Percentiles rank a stretch among this genome's conserved stretches.
Evolutionary conservation across 139 green algal genomes (phyloP).

Genomic region (Pseudopediastrum boryanum): DNA sequence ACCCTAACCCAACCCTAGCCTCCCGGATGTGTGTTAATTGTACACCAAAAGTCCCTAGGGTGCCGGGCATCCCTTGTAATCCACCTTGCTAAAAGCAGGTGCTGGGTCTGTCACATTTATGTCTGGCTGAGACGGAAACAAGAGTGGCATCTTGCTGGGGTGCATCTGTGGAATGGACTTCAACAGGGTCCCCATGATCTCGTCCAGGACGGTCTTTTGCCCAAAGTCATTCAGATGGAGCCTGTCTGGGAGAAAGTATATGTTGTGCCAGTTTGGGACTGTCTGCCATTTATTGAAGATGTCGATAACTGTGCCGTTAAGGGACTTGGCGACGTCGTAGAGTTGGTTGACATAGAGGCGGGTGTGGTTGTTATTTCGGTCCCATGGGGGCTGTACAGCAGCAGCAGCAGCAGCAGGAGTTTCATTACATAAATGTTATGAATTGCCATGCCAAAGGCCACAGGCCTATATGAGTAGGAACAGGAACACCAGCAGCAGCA

Average conservation of each 20-base stretch:
- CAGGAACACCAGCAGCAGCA: background rate
- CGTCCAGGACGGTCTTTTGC: too few relatives aligned
- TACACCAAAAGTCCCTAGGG: too few relatives aligned
- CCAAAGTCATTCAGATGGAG: constrained; percentile 31
- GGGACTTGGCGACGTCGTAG: background rate
- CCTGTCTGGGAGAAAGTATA: constrained; percentile 26
- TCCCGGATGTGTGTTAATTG: too few relatives aligned
- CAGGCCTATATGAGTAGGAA: background rate
- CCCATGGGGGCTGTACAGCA: constrained; percentile 17
- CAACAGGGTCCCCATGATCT: too few relatives aligned
- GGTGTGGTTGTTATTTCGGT: constrained; percentile 19
- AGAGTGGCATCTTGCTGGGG: too few relatives aligned
- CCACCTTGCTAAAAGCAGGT: too few relatives aligned
- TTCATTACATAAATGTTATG: background rate
- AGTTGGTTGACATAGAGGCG: constrained; percentile 32
- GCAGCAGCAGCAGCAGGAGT: background rate
- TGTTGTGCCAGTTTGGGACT: constrained; percentile 19
- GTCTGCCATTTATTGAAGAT: constrained; percentile 25
- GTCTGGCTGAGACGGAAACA: too few relatives aligned
- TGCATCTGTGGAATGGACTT: too few relatives aligned
- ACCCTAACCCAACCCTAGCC: too few relatives aligned
- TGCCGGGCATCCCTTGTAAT: too few relatives aligned
- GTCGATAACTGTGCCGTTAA: constrained; percentile 17
- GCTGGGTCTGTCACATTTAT: too few relatives aligned
- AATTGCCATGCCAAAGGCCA: background rate